phyloP scores from a whole-genome alignment of 179 eudicot genomes.

The Spergularia azorica region DNA sequence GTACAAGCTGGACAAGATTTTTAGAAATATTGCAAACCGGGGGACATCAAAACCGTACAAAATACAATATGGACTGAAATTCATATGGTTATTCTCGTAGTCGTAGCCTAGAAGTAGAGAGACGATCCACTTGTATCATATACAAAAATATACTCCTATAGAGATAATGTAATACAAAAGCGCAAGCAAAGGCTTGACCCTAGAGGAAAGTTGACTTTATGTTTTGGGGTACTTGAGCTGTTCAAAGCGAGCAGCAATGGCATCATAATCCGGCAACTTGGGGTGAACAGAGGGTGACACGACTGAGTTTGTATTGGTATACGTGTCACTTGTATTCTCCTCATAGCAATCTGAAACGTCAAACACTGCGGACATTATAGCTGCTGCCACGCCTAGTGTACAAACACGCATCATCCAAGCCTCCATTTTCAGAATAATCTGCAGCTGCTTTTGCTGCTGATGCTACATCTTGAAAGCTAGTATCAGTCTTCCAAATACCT shows the following conservation, averaged over 20 bases:
- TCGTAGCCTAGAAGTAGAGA: no score
- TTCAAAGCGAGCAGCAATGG: slow-evolving; percentile 83
- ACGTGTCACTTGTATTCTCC: slow-evolving; percentile 33
- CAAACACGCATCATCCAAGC: slow-evolving; percentile 22
- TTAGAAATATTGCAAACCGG: no score
- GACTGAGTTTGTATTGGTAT: slow-evolving; percentile 30
- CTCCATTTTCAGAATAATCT: slow-evolving; percentile 32
- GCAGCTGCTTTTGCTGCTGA: slow-evolving; percentile 94
- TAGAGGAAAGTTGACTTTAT: background rate
- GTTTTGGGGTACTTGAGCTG: slow-evolving; percentile 67
- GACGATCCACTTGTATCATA: background rate
- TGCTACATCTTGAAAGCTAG: slow-evolving; percentile 57
- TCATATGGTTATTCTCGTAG: no score
- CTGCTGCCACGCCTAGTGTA: slow-evolving; percentile 56
- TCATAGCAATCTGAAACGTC: slow-evolving; percentile 84
- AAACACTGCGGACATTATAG: slow-evolving; percentile 50
- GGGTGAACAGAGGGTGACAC: slow-evolving; percentile 60
- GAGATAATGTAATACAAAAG: background rate
- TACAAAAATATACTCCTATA: background rate
- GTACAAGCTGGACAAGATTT: no score
- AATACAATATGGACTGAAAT: no score
- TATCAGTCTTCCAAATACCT: slow-evolving; percentile 32
- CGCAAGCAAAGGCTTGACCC: background rate
- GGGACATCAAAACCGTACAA: no score
- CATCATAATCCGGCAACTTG: slow-evolving; percentile 86